Base-by-base conservation (phyloP, 2,329 filamentous ascomycete species). In the Aspergillus phoenicis region DNA sequence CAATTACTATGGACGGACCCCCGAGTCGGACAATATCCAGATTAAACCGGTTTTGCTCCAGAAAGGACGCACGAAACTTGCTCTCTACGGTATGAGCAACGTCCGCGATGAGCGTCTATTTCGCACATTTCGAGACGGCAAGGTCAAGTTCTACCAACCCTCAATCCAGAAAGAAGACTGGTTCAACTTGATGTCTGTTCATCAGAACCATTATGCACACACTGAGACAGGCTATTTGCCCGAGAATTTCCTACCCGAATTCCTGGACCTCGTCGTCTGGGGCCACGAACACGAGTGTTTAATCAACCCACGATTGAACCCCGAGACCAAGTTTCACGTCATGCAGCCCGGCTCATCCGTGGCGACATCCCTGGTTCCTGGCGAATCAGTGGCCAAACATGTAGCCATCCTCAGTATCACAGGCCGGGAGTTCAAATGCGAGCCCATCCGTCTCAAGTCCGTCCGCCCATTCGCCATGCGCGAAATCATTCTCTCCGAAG, bases 341-440 rank as follows among this genome's bases (percentile, higher is more conserved):
- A 97, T 99, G 87, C 95, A 99, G 71, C 95, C 95, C 0, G 95
- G 95, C 0, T 99, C 95, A 0, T 98, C 95, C 0, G 90, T 99
- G 0, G 95, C 94, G 0, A 99, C 95, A 1, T 98, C 95, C 0
- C 81, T 99, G 0, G 88, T 95, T 8, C 89, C 91, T 0, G 93
- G 93, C 28, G 95, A 99, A 77, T 91, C 95, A 0, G 91, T 93
- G 1, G 83, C 91, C 7, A 99, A 99, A 73, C 91, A 98, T 59
- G 91, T 98, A 6, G 89, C 93, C 1, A 89, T 99, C 20, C 75
- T 98, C 53, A 95, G 84, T 67, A 81, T 99, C 56, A 95, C 88
- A 0, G 94, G 93, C 8, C 91, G 88, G 61, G 86, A 93, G 10
- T 97, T 97, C 75, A 85, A 87, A 49, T 84, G 87, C 11, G 89